Evolutionary conservation across 176 grass and related monocot genomes (phyloP), one percentile per base, ranked within the genome.

Genomic region (Leersia perrieri): DNA sequence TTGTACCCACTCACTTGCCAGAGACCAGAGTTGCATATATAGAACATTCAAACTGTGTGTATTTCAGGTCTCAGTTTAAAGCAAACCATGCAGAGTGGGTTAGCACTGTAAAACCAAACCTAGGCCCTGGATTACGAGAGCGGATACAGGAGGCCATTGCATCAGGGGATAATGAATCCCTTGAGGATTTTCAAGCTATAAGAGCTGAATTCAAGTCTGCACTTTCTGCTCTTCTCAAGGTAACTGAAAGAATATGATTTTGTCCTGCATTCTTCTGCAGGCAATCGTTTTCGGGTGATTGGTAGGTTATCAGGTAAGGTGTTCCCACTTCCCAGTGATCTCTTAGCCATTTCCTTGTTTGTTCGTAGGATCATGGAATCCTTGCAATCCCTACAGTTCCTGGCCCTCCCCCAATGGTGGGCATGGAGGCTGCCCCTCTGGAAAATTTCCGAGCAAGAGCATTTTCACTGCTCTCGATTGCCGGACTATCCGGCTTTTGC

Each of bases 1-100:
- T 47, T 76, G 55, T 53, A 4, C 22, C 4, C 16, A 29, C 6
- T 66, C 34, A 60, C 28, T 1, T 15, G 33, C 14, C 63, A 26
- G 14, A 79, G 32, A 25, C 14, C 63, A 26, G 14, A 79, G 32
- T 22, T 57, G 29, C 9, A 41, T 29, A 47, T 62, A 20, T 70
- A 62, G 73, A 15, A 77, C 41, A 44, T 15, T 44, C 11, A 53
- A 9, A 34, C 27, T 72, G 33, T 22, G 12, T 35, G 11, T 40
- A 11, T 86, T 84, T 51, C 87, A 97, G 91, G 82, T 90, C 66
- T 33, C 87, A 97, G 81, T 97, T 97, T 76, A 97, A 97, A 88
- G 72, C 64, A 15, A 97, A 94, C 74, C 87, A 97, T 88, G 94
- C 25, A 27, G 91, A 90, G 72, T 97, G 94, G 94, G 26, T 97